Base-by-base conservation (phyloP, 495 filamentous ascomycete species). In the Aspergillus campestris region DNA sequence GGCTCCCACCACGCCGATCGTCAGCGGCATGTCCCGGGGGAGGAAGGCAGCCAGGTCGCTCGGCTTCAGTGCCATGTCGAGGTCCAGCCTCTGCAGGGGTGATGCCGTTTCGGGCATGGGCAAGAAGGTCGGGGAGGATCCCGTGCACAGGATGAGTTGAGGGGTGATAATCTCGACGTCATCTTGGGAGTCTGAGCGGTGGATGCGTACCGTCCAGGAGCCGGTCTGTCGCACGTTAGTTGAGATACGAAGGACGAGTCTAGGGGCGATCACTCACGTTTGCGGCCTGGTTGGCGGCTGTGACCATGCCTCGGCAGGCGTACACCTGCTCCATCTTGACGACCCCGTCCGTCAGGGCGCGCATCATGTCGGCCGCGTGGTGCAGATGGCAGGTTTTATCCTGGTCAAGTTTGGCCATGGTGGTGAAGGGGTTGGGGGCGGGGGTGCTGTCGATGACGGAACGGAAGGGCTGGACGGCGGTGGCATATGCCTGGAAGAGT, bases 111-210 rank as follows among this genome's bases (percentile, higher is more conserved):
- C 50, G 0, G 70, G 68, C 13, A 70, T 45, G 1, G 76, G 66
- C 1, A 70, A 50, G 9, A 62, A 49, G 13, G 66, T 73, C 10
- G 79, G 79, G 35, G 62, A 63, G 3, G 75, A 67, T 42, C 79
- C 79, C 8, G 79, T 82, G 64, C 78, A 81, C 45, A 81, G 70
- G 34, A 80, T 71, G 9, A 82, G 55, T 24, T 70, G 59, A 9
- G 65, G 48, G 3, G 68, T 64, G 12, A 60, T 44, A 12, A 71
- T 53, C 38, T 67, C 59, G 7, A 69, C 44, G 6, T 68, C 61
- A 13, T 61, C 49, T 7, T 40, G 31, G 4, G 58, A 56, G 31
- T 61, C 58, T 30, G 47, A 42, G 1, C 42, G 45, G 39, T 65
- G 57, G 32, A 79, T 53, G 6, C 51, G 53, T 35, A 79, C 67